Base-by-base conservation (phyloP, 1,284 basidiomycete species). In the Heterobasidion annosum region DNA sequence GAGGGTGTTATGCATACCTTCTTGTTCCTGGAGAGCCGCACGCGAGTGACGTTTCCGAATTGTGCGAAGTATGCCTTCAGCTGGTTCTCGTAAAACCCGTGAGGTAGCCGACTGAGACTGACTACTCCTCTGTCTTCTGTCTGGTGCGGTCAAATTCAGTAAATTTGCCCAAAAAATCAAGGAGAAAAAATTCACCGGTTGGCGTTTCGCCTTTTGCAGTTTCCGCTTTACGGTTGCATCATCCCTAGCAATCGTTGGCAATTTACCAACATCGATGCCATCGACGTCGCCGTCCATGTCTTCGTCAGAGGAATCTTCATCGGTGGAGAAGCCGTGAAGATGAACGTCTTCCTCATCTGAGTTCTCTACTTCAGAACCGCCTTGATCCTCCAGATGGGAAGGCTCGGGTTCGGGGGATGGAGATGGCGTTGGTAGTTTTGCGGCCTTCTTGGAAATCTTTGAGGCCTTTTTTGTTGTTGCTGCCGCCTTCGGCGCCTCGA, bases 61-160 rank as follows among this genome's bases (percentile, higher is more conserved):
- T 99, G 97, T 34, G 85, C 78, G 65, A 99, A 97, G 73, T 99
- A 99, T 9, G 83, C 82, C 58, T 83, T 85, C 72, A 99, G 85
- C 71, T 98, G 88, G 54, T 91, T 88, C 71, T 99, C 97, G 70
- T 93, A 96, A 73, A 99, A 99, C 18, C 95, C 96, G 63, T 98
- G 93, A 1, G 97, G 97, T 59, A 99, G 80, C 58, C 93, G 85
- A 13, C 93, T 88, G 52, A 99, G 78, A 74, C 85, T 96, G 33
- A 99, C 68, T 0, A 96, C 92, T n/a, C 94, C 96, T 49, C 79
- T 78, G 61, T 91, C 83, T 58, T 78, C 79, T 13, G 76, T 75
- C 88, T 91, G 62, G 3, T 25, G 25, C 25, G 3, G 25, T 25
- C 25, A 1, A 25, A 5, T 25, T 25, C 25, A 25, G 25, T 4